These are phyloP conservation scores for Amphichorda felina DNA, from an alignment of 2,329 filamentous ascomycete species.

Conservation along the genomic window DNA sequence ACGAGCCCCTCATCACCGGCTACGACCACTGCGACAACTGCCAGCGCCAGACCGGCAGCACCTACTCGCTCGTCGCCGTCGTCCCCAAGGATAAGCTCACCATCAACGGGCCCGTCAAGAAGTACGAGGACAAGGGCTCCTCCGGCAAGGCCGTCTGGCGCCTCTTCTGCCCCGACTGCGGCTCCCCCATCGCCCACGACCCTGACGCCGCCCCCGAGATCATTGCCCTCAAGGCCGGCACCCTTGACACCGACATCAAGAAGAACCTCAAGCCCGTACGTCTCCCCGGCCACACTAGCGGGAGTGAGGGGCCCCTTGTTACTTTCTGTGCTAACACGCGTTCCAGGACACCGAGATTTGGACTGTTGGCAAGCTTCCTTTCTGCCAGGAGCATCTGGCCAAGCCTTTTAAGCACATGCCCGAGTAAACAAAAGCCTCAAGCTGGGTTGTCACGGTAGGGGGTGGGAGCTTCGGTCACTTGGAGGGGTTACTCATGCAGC, in stretches of 20 bases:
- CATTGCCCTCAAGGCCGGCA: conserved; percentile 58
- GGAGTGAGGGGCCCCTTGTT: no score
- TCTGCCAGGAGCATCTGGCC: conserved; percentile 53
- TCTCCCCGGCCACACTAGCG: conserved; percentile 6
- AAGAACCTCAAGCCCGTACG: conserved; percentile 53
- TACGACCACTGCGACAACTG: conserved; percentile 67
- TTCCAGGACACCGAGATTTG: conserved; percentile 56
- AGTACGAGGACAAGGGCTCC: conserved; percentile 44
- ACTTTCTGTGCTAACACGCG: no score
- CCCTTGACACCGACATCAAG: conserved; percentile 52
- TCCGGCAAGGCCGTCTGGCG: conserved; percentile 55
- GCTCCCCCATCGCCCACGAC: conserved; percentile 59
- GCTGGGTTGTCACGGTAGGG: no score
- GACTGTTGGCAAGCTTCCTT: conserved; percentile 56
- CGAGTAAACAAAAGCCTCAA: conserved; percentile 22
- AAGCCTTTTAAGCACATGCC: conserved; percentile 56
- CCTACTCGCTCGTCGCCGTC: conserved; percentile 56
- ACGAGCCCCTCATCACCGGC: conserved; percentile 40
- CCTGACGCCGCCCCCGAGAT: conserved; percentile 58
- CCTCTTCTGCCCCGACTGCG: conserved; percentile 58
- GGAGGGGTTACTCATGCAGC: no score
- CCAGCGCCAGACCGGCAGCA: conserved; percentile 58
- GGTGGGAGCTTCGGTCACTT: no score
- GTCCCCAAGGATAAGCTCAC: conserved; percentile 55
- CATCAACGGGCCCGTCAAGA: conserved; percentile 53